phyloP scores from a whole-genome alignment of 2,329 filamentous ascomycete species.

The Calonectria pteridis region DNA sequence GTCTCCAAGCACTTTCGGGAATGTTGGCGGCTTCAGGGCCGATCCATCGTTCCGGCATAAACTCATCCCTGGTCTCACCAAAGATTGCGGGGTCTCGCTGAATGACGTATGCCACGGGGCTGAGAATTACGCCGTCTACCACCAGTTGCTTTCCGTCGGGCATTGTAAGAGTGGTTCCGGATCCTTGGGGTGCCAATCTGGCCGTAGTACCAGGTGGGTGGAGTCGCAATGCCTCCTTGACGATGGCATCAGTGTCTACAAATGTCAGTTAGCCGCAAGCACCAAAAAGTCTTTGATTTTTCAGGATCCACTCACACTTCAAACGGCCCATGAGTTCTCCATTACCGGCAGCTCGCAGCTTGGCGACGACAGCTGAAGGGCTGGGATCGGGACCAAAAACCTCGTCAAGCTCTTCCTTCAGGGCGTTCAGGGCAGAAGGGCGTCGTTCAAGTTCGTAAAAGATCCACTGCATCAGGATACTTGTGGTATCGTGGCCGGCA shows the following conservation, averaged over 20 bases:
- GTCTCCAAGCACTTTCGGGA: background rate
- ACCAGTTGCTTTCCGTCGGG: background rate
- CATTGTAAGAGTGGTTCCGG: background rate
- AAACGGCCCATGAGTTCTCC: background rate
- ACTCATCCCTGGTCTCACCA: background rate
- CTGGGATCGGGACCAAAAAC: background rate
- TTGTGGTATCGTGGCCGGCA: background rate
- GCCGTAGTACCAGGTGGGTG: background rate
- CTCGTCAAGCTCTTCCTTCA: background rate
- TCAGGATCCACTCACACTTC: background rate
- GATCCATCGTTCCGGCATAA: background rate
- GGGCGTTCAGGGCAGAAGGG: background rate
- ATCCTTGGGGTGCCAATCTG: background rate
- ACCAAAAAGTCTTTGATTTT: background rate
- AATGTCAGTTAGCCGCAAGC: background rate
- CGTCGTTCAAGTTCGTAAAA: background rate
- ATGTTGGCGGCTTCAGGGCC: background rate
- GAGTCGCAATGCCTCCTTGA: slow-evolving; percentile 5
- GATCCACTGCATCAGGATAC: slow-evolving; percentile 5
- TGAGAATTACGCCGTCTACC: background rate
- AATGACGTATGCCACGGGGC: background rate
- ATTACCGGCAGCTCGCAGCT: background rate
- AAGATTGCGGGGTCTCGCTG: background rate
- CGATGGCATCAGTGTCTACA: background rate
- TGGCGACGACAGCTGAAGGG: background rate